Evolutionary conservation across 257 asterid species (phyloP).

Genomic region (Haberlea rhodopensis): DNA sequence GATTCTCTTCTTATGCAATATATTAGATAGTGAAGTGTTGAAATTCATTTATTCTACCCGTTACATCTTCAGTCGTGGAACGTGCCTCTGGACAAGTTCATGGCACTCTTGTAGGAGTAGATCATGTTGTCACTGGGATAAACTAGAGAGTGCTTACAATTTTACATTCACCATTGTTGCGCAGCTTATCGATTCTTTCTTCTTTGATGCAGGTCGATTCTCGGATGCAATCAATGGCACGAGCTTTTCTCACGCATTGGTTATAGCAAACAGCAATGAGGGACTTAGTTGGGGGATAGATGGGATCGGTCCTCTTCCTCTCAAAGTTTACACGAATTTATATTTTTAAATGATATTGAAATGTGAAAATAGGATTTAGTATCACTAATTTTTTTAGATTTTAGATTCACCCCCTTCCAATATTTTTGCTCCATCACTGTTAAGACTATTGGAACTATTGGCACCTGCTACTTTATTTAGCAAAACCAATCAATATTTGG

Average conservation of each 20-base stretch:
- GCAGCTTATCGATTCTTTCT: background rate
- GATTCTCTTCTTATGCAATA: background rate
- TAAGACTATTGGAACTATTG: background rate
- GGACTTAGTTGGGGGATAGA: background rate
- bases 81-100: background rate
- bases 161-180: background rate
- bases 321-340: too few species aligned
- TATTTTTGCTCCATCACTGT: background rate
- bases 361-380: background rate
- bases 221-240: constrained; percentile 5
- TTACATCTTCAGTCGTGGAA: too few species aligned
- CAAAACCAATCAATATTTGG: background rate
- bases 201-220: constrained; percentile 27
- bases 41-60: background rate
- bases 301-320: background rate
- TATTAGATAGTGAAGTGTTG: background rate
- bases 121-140: background rate
- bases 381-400: background rate
- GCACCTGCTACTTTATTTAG: background rate
- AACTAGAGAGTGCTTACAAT: background rate
- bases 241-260: background rate
- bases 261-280: background rate
- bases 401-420: background rate
- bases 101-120: background rate
- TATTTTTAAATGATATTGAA: background rate